Evolutionary conservation across 169 alveolate genomes (phyloP).

Genomic region (Eimeria praecox): DNA sequence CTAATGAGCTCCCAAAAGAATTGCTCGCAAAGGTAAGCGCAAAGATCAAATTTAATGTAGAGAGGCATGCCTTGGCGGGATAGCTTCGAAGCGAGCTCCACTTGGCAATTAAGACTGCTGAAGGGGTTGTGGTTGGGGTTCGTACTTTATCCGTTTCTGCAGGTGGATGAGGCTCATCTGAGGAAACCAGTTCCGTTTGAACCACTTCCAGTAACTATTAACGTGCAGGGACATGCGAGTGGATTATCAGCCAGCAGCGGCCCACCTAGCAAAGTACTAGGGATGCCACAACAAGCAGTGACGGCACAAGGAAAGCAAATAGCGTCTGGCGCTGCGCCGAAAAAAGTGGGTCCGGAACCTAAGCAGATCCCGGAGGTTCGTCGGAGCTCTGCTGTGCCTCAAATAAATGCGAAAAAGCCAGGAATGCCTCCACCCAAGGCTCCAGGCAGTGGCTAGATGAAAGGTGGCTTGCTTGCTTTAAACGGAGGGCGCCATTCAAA

Average conservation of each 20-base stretch:
- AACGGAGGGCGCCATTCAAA: background rate
- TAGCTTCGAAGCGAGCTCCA: background rate
- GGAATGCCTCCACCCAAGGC: conserved; percentile 29
- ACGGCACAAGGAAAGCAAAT: background rate
- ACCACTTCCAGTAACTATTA: background rate
- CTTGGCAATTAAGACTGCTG: background rate
- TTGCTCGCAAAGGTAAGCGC: conserved; percentile 49
- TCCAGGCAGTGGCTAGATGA: conserved; percentile 9
- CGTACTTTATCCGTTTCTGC: background rate
- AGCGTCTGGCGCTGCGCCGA: background rate
- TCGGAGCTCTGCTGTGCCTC: background rate
- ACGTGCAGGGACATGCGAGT: background rate
- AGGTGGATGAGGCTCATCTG: background rate
- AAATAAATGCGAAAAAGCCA: background rate
- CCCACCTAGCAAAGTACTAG: background rate
- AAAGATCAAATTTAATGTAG: background rate
- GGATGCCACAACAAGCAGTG: background rate
- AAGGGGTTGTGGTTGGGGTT: background rate
- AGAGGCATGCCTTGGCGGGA: background rate
- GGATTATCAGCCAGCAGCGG: background rate
- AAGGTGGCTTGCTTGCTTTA: background rate
- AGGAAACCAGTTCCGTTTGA: background rate
- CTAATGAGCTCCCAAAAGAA: conserved; percentile 53
- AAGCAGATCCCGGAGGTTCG: conserved; percentile 8
- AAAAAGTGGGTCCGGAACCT: background rate